These are phyloP conservation scores for Arthrobotrys entomopaga DNA, from an alignment of 2,329 filamentous ascomycete species.

Conservation along the genomic window DNA sequence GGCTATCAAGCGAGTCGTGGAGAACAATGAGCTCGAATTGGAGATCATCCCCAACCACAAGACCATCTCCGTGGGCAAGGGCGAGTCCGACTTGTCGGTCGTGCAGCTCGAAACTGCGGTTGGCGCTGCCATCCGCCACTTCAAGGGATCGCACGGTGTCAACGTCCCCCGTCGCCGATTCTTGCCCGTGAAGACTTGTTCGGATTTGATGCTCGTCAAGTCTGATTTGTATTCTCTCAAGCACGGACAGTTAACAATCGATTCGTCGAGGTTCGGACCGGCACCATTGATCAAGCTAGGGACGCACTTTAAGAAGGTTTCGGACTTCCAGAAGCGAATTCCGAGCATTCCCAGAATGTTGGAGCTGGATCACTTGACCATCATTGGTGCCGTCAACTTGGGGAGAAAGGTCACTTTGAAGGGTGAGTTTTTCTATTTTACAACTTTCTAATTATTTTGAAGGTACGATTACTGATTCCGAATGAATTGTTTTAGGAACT, in stretches of 20 bases:
- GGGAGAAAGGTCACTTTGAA: constrained; percentile 95
- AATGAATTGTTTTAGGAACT: constrained; percentile 66
- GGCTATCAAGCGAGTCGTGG: constrained; percentile 97
- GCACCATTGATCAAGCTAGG: constrained; percentile 99
- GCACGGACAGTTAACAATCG: constrained; percentile 97
- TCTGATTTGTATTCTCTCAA: constrained; percentile 98
- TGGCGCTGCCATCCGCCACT: constrained; percentile 97
- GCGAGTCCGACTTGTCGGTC: constrained; percentile 96
- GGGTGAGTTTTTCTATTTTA: constrained; percentile 65
- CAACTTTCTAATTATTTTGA: not conserved
- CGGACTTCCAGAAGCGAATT: constrained; percentile 90
- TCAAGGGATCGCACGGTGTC: constrained; percentile 97
- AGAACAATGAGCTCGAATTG: constrained; percentile 98
- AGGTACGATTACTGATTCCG: constrained; percentile 16
- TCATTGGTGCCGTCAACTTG: constrained; percentile 96
- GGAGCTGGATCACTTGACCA: constrained; percentile 93
- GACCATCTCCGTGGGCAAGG: constrained; percentile 97
- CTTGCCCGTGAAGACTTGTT: constrained; percentile 99
- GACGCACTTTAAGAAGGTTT: constrained; percentile 99
- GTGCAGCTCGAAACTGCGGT: constrained; percentile 98
- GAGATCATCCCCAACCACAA: constrained; percentile 99
- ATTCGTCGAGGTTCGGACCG: constrained; percentile 93
- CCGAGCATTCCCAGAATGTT: constrained; percentile 89
- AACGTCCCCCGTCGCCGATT: constrained; percentile 97
- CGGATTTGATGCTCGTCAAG: constrained; percentile 99